phyloP scores from a whole-genome alignment of 1,139 yeast species.

The Suhomyces choctaworum region DNA sequence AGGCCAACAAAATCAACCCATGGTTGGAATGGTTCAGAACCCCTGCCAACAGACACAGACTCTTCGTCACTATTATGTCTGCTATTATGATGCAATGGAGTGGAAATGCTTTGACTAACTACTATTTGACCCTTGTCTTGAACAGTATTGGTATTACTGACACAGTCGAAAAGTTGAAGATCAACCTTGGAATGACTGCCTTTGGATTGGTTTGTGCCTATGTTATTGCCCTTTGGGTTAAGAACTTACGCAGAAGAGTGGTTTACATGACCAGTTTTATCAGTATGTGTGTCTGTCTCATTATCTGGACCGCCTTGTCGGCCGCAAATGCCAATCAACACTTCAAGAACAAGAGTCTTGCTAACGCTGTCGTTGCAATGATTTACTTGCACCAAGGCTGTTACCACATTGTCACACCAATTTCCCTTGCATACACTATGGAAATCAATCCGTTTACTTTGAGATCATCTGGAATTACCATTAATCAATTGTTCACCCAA shows the following conservation, averaged over 20 bases:
- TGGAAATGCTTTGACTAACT: constrained; percentile 17
- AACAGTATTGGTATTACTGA: constrained; percentile 18
- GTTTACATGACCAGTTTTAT: constrained; percentile 14
- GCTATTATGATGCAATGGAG: constrained; percentile 13
- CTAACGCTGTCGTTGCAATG: constrained; percentile 36
- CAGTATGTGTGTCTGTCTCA: constrained; percentile 26
- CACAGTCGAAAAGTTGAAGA: constrained; percentile 8
- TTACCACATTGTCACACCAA: constrained; percentile 28
- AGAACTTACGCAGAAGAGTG: constrained; percentile 10
- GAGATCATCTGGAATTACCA: constrained; percentile 17
- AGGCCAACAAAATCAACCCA: not conserved
- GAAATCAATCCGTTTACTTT: constrained; percentile 29
- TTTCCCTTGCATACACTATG: constrained; percentile 30
- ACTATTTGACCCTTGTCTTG: constrained; percentile 18
- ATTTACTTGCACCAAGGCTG: constrained; percentile 34
- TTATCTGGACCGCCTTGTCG: constrained; percentile 36
- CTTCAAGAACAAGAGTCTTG: constrained; percentile 25
- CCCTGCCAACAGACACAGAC: constrained; percentile 10
- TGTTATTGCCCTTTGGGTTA: constrained; percentile 4
- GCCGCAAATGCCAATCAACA: constrained; percentile 24
- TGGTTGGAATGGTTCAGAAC: constrained; percentile 7
- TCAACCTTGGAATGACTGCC: constrained; percentile 13
- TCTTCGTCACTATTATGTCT: constrained; percentile 10
- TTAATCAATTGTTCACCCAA: constrained; percentile 12
- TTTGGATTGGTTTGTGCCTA: constrained; percentile 25